Evolutionary conservation across 108 stramenopile species (phyloP).

Genomic region (Skeletonema marinoi): DNA sequence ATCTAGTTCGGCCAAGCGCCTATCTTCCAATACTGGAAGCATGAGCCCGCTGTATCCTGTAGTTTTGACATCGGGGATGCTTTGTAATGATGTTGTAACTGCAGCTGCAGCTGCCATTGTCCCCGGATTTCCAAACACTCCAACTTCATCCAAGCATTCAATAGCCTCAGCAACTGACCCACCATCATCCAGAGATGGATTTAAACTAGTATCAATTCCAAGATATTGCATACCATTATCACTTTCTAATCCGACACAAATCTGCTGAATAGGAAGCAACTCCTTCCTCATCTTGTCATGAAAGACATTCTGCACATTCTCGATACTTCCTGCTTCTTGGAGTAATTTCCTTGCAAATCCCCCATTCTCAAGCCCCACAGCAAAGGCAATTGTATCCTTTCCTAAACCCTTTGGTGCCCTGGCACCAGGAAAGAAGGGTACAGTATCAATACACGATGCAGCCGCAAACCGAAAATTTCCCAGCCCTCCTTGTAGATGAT

Average conservation of each 20-base stretch:
- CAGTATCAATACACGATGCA: slow-evolving; percentile 43
- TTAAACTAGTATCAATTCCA: slow-evolving; percentile 83
- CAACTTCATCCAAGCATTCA: slow-evolving; percentile 72
- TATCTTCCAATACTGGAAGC: slow-evolving; percentile 86
- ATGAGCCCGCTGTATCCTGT: slow-evolving; percentile 88
- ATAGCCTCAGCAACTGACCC: slow-evolving; percentile 82
- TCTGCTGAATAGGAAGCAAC: slow-evolving; percentile 59
- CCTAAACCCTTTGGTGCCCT: slow-evolving; percentile 27
- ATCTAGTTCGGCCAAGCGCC: slow-evolving; percentile 62
- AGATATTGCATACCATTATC: slow-evolving; percentile 40
- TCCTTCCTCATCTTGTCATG: slow-evolving; percentile 37
- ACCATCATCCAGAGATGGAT: slow-evolving; percentile 73
- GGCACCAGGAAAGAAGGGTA: slow-evolving; percentile 88
- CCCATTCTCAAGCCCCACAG: slow-evolving; percentile 87
- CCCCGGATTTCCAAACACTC: slow-evolving; percentile 70
- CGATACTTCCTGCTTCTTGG: slow-evolving; percentile 45
- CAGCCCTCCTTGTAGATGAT: slow-evolving; percentile 53
- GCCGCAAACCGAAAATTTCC: slow-evolving; percentile 87
- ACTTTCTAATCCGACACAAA: slow-evolving; percentile 39
- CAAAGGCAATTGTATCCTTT: slow-evolving; percentile 45
- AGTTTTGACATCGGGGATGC: slow-evolving; percentile 52
- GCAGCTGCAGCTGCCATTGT: slow-evolving; percentile 75
- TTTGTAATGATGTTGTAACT: slow-evolving; percentile 75
- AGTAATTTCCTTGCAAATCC: slow-evolving; percentile 52
- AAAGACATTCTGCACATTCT: slow-evolving; percentile 53